Conservation (phyloP, 202 grass and related monocot species). For the Brachypodium distachyon region DNA sequence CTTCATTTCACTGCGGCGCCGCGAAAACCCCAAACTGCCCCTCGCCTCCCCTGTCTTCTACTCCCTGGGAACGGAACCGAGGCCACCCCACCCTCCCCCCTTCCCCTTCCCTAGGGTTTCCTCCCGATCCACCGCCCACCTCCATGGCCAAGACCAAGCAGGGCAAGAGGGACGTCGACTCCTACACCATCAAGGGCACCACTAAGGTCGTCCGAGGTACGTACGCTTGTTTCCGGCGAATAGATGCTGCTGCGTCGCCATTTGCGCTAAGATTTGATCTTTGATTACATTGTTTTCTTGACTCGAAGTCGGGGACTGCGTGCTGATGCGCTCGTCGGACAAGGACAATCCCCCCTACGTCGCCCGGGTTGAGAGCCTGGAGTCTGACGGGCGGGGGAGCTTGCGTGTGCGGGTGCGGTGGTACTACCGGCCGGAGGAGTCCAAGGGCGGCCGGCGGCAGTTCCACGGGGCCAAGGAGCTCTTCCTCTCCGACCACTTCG, state of each 20-base stretch:
- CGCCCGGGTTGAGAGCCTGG: conserved; percentile 62
- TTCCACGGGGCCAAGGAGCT: conserved; percentile 91
- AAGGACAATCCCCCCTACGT: conserved; percentile 68
- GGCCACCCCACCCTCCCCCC: background rate
- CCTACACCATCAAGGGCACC: conserved; percentile 88
- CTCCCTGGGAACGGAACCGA: conserved; percentile 21
- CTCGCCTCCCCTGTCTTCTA: background rate
- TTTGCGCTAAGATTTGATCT: conserved; percentile 21
- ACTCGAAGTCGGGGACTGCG: conserved; percentile 56
- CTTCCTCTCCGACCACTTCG: conserved; percentile 84
- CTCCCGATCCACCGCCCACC: background rate
- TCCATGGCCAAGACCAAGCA: conserved; percentile 87
- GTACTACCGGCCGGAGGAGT: conserved; percentile 95
- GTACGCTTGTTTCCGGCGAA: background rate
- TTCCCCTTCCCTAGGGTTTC: conserved; percentile 27
- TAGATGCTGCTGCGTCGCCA: background rate
- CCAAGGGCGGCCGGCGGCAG: conserved; percentile 69
- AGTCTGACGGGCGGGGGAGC: conserved; percentile 59
- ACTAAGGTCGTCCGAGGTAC: conserved; percentile 82
- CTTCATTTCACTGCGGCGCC: background rate
- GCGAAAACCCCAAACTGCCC: conserved; percentile 20
- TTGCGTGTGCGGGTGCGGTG: conserved; percentile 59
- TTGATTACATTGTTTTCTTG: background rate
- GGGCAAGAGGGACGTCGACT: conserved; percentile 65
- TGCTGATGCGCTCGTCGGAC: conserved; percentile 71